Percentiles rank a stretch among this genome's conserved stretches.
phyloP scores from a whole-genome alignment of 192 early-diverging fungal species.

The Paraglomus occultum region DNA sequence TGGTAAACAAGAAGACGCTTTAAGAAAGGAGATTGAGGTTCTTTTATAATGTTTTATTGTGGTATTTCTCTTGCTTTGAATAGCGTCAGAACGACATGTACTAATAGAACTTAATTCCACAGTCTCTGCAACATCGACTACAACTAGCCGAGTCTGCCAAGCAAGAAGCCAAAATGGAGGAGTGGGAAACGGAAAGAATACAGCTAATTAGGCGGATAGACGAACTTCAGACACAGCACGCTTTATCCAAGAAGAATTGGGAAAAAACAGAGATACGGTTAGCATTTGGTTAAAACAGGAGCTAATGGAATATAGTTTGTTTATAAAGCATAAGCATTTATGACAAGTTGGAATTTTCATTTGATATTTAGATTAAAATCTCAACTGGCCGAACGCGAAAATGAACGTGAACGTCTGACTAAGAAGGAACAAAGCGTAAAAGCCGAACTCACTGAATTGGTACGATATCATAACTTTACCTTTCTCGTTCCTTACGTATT shows the following conservation, averaged over 20 bases:
- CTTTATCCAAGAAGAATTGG: conserved; percentile 33
- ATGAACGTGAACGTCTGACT: neutral
- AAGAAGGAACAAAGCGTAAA: neutral
- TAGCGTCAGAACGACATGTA: neutral
- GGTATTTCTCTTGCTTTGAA: too few relatives aligned
- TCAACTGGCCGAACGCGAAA: conserved; percentile 3
- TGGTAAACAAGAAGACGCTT: conserved; percentile 38
- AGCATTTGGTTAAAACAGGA: neutral
- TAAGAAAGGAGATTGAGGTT: conserved; percentile 37
- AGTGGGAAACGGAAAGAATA: conserved; percentile 33
- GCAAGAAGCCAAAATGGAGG: conserved; percentile 29
- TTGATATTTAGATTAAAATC: neutral
- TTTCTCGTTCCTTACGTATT: too few relatives aligned
- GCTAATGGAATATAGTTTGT: neutral
- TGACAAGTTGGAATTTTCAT: neutral
- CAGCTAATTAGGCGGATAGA: conserved; percentile 40
- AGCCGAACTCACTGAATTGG: neutral
- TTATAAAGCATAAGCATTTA: neutral
- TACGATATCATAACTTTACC: neutral
- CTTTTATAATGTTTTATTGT: neutral
- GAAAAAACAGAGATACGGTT: conserved; percentile 42
- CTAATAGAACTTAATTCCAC: neutral
- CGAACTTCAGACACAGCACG: conserved; percentile 38
- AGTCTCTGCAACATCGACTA: conserved; percentile 32
- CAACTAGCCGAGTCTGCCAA: conserved; percentile 33